Conservation (phyloP, 768 basidiomycete genomes). For the Leccinum incarnatum region DNA sequence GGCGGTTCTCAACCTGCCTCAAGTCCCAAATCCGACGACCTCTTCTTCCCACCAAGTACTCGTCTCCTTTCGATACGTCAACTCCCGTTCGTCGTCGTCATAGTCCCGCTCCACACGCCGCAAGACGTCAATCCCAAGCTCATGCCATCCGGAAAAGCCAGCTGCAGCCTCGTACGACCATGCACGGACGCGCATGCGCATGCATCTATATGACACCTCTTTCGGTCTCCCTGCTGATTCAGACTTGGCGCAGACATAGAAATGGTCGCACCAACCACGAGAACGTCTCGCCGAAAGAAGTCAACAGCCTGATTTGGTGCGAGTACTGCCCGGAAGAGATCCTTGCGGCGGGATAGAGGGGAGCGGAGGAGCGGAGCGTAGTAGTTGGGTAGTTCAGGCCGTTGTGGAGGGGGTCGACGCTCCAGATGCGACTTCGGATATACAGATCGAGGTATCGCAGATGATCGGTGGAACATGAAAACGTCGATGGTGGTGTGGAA, state of each 20-base stretch:
- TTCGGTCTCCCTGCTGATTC: not conserved
- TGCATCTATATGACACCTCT: not conserved
- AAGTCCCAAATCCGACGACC: not conserved
- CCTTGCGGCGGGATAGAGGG: slow-evolving; percentile 24
- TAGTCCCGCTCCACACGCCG: not conserved
- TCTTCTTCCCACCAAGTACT: not conserved
- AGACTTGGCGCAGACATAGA: not conserved
- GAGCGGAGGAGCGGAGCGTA: slow-evolving; percentile 29
- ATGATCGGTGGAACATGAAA: slow-evolving; percentile 4
- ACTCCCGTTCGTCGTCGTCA: not conserved
- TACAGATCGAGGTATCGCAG: slow-evolving; percentile 6
- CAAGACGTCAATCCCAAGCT: slow-evolving; percentile 17
- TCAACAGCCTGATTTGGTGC: slow-evolving; percentile 19
- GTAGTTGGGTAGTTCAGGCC: slow-evolving; percentile 29
- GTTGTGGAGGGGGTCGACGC: slow-evolving; percentile 8
- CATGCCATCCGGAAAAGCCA: slow-evolving; percentile 30
- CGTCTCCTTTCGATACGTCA: not conserved
- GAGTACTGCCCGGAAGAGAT: slow-evolving; percentile 24
- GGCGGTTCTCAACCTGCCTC: too few relatives aligned
- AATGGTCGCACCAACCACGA: not conserved
- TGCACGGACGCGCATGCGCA: not conserved
- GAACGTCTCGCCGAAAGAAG: slow-evolving; percentile 27
- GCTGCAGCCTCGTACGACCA: slow-evolving; percentile 27
- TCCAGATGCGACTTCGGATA: slow-evolving; percentile 8
- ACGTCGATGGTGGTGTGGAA: not conserved